Evolutionary conservation across 2,329 filamentous ascomycete species (phyloP).

Genomic region (Fusarium sp.): DNA sequence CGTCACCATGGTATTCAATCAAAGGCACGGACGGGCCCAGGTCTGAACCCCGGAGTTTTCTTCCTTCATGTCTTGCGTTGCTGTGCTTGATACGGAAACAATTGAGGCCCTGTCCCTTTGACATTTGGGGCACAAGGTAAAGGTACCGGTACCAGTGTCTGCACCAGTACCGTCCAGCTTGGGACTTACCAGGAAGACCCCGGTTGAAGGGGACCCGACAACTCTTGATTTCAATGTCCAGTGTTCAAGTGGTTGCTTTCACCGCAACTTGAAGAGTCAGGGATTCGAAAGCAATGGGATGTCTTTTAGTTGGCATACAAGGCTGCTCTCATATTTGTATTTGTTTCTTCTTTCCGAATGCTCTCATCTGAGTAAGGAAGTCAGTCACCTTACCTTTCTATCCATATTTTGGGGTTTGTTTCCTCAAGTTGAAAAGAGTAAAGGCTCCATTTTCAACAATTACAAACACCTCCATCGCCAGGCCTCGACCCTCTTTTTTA

Average conservation of each 20-base stretch:
- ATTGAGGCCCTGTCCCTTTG: constrained; percentile 5
- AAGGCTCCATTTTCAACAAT: constrained; percentile 17
- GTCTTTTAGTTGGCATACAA: constrained; percentile 30
- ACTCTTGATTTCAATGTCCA: constrained; percentile 34
- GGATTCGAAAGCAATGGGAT: constrained; percentile 31
- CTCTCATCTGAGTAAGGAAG: constrained; percentile 2
- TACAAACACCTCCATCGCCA: constrained; percentile 18
- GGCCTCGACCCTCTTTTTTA: constrained; percentile 33
- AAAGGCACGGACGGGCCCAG: constrained; percentile 9
- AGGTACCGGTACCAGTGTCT: constrained; percentile 6
- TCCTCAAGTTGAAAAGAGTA: no score
- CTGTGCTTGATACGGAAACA: constrained; percentile 11
- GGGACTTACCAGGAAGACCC: constrained; percentile 42
- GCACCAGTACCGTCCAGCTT: background rate
- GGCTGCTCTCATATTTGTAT: constrained; percentile 4
- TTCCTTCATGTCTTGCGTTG: constrained; percentile 3
- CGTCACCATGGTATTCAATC: constrained; percentile 41
- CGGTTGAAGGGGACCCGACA: constrained; percentile 30
- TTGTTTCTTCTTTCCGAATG: constrained; percentile 21
- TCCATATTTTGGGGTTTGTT: no score
- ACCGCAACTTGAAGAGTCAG: constrained; percentile 49
- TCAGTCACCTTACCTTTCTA: no score
- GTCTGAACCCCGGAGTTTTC: constrained; percentile 16
- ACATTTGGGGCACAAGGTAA: background rate
- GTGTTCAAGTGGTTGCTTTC: constrained; percentile 42